A percentile compares a stretch with the other conserved stretches of the same genome.
These are phyloP conservation scores for Pyricularia sp. DNA, from an alignment of 2,329 filamentous ascomycete species.

Conservation along the genomic window DNA sequence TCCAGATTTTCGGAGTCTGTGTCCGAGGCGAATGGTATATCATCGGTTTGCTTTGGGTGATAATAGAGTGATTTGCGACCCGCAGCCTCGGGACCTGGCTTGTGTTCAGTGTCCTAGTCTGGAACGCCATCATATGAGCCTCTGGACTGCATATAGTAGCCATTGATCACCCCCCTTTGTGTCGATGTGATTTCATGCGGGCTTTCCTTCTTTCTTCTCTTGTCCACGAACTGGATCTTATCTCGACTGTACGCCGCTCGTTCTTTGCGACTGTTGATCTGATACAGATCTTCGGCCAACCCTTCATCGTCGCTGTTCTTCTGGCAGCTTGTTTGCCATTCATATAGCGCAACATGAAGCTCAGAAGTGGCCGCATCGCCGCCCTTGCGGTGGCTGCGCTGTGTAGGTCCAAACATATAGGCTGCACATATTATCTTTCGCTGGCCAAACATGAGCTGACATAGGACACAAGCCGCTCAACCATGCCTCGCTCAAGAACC, in stretches of 20 bases:
- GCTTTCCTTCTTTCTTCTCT: background rate
- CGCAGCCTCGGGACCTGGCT: background rate
- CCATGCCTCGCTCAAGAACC: slow-evolving; percentile 6
- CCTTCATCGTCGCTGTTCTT: background rate
- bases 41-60: background rate
- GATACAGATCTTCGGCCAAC: background rate
- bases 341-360: background rate
- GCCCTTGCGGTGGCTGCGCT: slow-evolving; percentile 5
- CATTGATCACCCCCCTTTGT: background rate
- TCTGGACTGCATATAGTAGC: background rate
- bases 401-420: slow-evolving; percentile 1
- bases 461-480: background rate
- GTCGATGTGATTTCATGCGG: background rate
- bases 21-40: background rate
- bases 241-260: background rate
- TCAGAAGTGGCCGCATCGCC: slow-evolving; percentile 4
- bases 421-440: background rate
- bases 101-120: background rate
- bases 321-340: background rate
- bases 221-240: background rate
- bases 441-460: background rate
- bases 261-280: background rate
- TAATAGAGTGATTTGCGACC: background rate
- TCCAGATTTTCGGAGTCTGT: background rate
- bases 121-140: background rate